phyloP scores from a whole-genome alignment of 208 protist genomes.

The Crithidia expoeki region DNA sequence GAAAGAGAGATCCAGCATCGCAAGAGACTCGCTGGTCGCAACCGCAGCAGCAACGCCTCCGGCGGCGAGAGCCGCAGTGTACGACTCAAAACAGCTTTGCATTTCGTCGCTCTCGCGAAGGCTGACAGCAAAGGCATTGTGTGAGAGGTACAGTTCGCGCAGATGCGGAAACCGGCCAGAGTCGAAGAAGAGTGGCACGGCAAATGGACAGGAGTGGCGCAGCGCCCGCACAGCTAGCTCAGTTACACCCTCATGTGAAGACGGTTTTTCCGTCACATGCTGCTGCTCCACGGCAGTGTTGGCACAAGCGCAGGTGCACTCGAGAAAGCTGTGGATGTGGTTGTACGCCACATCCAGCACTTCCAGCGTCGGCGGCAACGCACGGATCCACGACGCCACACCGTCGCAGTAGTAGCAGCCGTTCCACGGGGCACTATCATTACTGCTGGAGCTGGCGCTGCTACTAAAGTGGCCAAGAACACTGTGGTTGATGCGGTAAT shows the following conservation, averaged over 20 bases:
- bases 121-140: conserved; percentile 63
- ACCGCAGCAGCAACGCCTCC: conserved; percentile 1
- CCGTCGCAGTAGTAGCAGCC: conserved; percentile 45
- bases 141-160: conserved; percentile 56
- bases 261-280: not conserved
- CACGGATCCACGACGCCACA: conserved; percentile 60
- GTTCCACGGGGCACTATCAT: not conserved
- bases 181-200: conserved; percentile 64
- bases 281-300: not conserved
- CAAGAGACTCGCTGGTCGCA: conserved; percentile 2
- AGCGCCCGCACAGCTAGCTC: conserved; percentile 28
- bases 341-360: conserved; percentile 80
- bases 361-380: conserved; percentile 63
- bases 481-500: conserved; percentile 21
- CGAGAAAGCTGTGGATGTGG: conserved; percentile 54
- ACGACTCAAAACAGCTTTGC: conserved; percentile 42
- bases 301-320: conserved; percentile 45
- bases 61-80: not conserved
- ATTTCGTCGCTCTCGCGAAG: conserved; percentile 61
- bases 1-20: conserved; percentile 44
- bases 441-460: not conserved
- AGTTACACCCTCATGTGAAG: not conserved
- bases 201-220: conserved; percentile 58
- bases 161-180: conserved; percentile 53
- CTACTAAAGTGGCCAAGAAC: not conserved